Conservation (phyloP, 352 stramenopile species). For the Thraustotheca clavata region DNA sequence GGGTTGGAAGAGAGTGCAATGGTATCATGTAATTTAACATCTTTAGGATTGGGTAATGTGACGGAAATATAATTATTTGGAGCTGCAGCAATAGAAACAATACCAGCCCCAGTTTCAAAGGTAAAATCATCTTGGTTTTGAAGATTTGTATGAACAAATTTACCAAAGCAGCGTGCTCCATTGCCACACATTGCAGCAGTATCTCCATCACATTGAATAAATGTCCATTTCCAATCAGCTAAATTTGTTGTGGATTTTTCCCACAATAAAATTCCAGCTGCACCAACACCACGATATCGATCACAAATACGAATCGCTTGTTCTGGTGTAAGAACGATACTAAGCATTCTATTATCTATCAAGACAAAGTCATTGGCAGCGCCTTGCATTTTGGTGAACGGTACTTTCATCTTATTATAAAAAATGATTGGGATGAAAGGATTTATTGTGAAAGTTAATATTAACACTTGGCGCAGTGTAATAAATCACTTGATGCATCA, state of each 20-base stretch:
- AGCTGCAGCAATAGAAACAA: background rate
- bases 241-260: background rate
- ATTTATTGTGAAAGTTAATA: too few relatives aligned
- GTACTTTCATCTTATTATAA: conserved; percentile 1
- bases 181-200: conserved; percentile 20
- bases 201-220: conserved; percentile 17
- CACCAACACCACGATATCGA: background rate
- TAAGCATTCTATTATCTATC: conserved; percentile 9
- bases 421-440: too few relatives aligned
- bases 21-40: background rate
- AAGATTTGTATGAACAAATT: conserved; percentile 6
- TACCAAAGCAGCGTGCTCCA: conserved; percentile 20
- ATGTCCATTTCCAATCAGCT: conserved; percentile 9
- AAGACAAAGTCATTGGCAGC: conserved; percentile 20
- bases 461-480: too few relatives aligned
- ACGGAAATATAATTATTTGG: background rate
- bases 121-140: conserved; percentile 4
- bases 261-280: conserved; percentile 1
- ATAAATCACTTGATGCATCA: too few relatives aligned
- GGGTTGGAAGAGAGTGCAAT: background rate
- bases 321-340: background rate
- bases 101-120: conserved; percentile 14
- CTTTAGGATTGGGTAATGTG: background rate
- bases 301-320: conserved; percentile 13
- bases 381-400: conserved; percentile 20